Evolutionary conservation across 129 eudicot species (phyloP), one percentile per base, ranked within the genome.

Genomic region (Silybum marianum): DNA sequence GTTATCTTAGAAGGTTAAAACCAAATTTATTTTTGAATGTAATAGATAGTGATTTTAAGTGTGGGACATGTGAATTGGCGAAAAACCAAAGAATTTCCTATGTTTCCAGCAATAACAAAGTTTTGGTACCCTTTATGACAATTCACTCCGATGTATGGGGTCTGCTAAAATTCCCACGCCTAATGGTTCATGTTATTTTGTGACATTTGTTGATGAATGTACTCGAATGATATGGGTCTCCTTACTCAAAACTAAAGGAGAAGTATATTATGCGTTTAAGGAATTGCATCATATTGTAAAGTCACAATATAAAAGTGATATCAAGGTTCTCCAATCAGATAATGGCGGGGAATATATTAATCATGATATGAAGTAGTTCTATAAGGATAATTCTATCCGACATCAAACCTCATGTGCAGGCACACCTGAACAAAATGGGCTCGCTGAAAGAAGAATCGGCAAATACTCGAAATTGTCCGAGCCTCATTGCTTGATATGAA

Each of bases 61-160:
- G 62, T 72, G 58, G 44, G 7, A 25, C 18, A 10, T 72, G 76
- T 32, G 51, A 72, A 39, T 9, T 30, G 18, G 42, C 44, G 22
- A 70, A 70, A 30, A 70, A 19, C 36, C 42, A 70, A 25, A 36
- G 46, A 6, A 30, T 36, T 72, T 39, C 76, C 7, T 42, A 7
- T 42, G 12, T 72, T 72, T 72, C 60, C 58, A 39, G 16, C 44
- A 18, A 18, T 6, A 6, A 34, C 38, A 12, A 42, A 42, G 9
- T 9, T 42, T 42, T 42, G 48, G 48, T 42, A 42, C 48, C 76
- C 19, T 72, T 72, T 39, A 72, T 72, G 76, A 51, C 44, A 1
- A 39, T 72, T 7, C 76, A 72, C 21, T 72, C 76, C 11, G 58
- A 72, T 72, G 76, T 72, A 6, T 72, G 58, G 76, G 76, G 76